Conservation (phyloP, 352 stramenopile species). For the Pythium apleroticum region DNA sequence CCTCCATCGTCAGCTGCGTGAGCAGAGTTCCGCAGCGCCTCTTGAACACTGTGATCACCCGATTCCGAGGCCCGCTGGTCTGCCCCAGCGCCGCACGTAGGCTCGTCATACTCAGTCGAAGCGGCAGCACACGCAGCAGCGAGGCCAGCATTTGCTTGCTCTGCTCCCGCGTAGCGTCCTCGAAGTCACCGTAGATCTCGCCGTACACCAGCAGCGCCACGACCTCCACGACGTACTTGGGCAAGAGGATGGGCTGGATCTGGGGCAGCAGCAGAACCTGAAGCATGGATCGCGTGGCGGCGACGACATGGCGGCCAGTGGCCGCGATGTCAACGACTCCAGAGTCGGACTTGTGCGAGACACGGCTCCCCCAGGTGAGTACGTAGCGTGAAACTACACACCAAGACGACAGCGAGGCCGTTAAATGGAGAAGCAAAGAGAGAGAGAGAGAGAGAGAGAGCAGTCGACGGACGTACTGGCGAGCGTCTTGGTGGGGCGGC, state of each 20-base stretch:
- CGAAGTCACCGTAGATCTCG: slow-evolving; percentile 22
- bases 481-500: slow-evolving; percentile 75
- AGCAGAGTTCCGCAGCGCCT: slow-evolving; percentile 57
- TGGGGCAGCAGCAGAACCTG: slow-evolving; percentile 65
- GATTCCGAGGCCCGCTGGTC: slow-evolving; percentile 7
- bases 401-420: too few species aligned
- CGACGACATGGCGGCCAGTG: slow-evolving; percentile 35
- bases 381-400: slow-evolving; percentile 55
- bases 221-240: slow-evolving; percentile 80
- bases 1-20: slow-evolving; percentile 59
- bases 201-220: slow-evolving; percentile 66
- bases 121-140: slow-evolving; percentile 51
- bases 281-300: slow-evolving; percentile 48
- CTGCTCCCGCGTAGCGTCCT: slow-evolving; percentile 26
- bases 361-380: slow-evolving; percentile 40
- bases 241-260: slow-evolving; percentile 75
- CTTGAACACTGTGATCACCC: slow-evolving; percentile 51
- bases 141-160: slow-evolving; percentile 40
- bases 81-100: slow-evolving; percentile 67
- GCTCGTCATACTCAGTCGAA: slow-evolving; percentile 76
- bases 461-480: slow-evolving; percentile 47
- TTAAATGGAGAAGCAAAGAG: background rate
- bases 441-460: background rate
- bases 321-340: slow-evolving; percentile 9
- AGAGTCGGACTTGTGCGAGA: background rate